phyloP scores from a whole-genome alignment of 176 grass and related monocot species.

The Paspalum vaginatum region DNA sequence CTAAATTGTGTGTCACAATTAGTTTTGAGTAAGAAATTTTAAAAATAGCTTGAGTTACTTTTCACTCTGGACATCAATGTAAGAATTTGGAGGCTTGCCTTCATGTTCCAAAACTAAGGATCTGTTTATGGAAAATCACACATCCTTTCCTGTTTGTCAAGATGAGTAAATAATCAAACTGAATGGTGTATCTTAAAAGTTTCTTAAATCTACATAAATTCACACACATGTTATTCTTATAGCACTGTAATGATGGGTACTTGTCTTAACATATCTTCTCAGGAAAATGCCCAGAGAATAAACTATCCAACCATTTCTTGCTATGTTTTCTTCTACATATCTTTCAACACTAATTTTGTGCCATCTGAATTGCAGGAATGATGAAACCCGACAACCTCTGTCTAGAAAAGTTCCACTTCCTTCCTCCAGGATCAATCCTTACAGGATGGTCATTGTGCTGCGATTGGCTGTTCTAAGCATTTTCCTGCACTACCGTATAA shows the following conservation, averaged over 20 bases:
- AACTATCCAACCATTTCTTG: background rate
- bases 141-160: background rate
- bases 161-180: background rate
- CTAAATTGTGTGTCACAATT: background rate
- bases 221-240: background rate
- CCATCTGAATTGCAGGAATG: conserved; percentile 76
- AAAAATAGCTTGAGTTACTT: background rate
- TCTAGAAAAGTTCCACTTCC: conserved; percentile 94
- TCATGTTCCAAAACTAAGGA: conserved; percentile 10
- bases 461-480: conserved; percentile 91
- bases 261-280: background rate
- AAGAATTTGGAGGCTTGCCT: background rate
- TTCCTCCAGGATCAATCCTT: conserved; percentile 96
- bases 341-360: conserved; percentile 30
- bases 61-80: background rate
- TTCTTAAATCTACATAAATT: background rate
- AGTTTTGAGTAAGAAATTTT: background rate
- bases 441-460: conserved; percentile 97
- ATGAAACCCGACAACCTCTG: conserved; percentile 97
- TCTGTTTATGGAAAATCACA: background rate
- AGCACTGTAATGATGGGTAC: background rate
- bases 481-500: conserved; percentile 98
- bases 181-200: background rate
- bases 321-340: background rate
- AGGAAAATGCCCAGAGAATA: background rate